These are phyloP conservation scores for Voacanga thouarsii DNA, from an alignment of 257 asterid genomes.

Conservation along the genomic window DNA sequence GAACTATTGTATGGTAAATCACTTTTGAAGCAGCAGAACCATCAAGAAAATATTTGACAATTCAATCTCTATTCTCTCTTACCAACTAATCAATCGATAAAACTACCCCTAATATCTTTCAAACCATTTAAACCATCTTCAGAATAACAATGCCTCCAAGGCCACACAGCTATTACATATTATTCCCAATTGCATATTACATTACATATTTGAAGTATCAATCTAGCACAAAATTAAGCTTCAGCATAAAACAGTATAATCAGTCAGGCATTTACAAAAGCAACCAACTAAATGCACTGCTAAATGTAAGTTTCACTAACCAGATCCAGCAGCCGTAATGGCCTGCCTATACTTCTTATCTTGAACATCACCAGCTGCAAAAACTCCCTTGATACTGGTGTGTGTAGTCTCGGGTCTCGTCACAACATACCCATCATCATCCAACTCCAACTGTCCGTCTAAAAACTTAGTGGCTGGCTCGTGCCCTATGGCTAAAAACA, in stretches of 20 bases:
- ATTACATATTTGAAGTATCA: not conserved
- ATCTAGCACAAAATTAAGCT: not conserved
- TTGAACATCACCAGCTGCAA: slow-evolving; percentile 99
- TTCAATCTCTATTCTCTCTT: not conserved
- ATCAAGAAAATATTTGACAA: not conserved
- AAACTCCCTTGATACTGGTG: slow-evolving; percentile 86
- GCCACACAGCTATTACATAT: not conserved
- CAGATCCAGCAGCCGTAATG: slow-evolving; percentile 92
- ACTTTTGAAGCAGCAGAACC: not conserved
- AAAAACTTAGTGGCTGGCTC: slow-evolving; percentile 90
- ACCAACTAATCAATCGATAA: not conserved
- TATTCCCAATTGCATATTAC: not conserved
- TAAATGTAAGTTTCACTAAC: slow-evolving; percentile 33
- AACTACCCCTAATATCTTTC: not conserved
- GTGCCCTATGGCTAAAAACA: slow-evolving; percentile 93
- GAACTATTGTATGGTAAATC: not conserved
- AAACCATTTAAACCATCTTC: not conserved
- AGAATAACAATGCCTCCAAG: not conserved
- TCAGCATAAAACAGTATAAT: not conserved
- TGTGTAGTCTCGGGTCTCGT: slow-evolving; percentile 73
- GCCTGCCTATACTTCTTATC: slow-evolving; percentile 98
- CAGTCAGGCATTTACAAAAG: not conserved
- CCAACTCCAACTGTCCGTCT: slow-evolving; percentile 79
- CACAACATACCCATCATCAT: slow-evolving; percentile 75
- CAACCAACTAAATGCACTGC: not conserved